Percentiles rank a stretch among this genome's conserved stretches.
phyloP scores from a whole-genome alignment of 2,329 filamentous ascomycete species.

The Coccinonectria pachysandricola region DNA sequence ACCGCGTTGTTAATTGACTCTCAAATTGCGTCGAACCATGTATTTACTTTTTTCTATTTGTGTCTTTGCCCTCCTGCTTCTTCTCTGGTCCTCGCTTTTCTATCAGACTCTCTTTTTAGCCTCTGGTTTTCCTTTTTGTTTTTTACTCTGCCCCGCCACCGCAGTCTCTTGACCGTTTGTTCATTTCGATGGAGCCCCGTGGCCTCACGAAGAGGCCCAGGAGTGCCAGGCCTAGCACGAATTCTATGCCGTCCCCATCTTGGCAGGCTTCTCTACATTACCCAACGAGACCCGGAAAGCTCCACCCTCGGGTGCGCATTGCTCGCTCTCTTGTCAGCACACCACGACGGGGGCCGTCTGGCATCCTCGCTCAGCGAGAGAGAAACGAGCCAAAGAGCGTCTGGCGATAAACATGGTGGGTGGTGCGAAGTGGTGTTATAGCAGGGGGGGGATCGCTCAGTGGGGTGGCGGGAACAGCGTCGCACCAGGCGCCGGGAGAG shows the following conservation, averaged over 20 bases:
- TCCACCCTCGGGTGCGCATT: conserved; percentile 18
- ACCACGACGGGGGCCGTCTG: conserved; percentile 11
- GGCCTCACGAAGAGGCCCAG: too few species aligned
- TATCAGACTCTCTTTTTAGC: conserved; percentile 7
- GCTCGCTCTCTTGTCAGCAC: conserved; percentile 18
- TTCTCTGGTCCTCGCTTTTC: not conserved
- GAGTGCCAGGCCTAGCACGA: too few species aligned
- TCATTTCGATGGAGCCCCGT: too few species aligned
- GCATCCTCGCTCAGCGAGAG: conserved; percentile 8
- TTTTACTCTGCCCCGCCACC: too few species aligned
- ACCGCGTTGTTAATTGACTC: too few species aligned
- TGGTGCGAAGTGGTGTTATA: conserved; percentile 17
- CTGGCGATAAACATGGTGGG: conserved; percentile 12
- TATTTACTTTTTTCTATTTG: not conserved
- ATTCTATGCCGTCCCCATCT: too few species aligned
- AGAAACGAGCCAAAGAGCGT: conserved; percentile 10
- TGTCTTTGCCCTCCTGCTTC: not conserved
- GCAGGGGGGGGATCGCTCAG: conserved; percentile 14
- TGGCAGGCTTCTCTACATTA: too few species aligned
- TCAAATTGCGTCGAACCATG: not conserved
- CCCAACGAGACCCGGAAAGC: too few species aligned
- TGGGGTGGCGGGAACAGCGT: conserved; percentile 24
- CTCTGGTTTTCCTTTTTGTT: conserved; percentile 4
- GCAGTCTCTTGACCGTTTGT: too few species aligned
- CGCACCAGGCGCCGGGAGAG: conserved; percentile 18